phyloP scores from a whole-genome alignment of 2,329 filamentous ascomycete species.

The Fusarium succisae region DNA sequence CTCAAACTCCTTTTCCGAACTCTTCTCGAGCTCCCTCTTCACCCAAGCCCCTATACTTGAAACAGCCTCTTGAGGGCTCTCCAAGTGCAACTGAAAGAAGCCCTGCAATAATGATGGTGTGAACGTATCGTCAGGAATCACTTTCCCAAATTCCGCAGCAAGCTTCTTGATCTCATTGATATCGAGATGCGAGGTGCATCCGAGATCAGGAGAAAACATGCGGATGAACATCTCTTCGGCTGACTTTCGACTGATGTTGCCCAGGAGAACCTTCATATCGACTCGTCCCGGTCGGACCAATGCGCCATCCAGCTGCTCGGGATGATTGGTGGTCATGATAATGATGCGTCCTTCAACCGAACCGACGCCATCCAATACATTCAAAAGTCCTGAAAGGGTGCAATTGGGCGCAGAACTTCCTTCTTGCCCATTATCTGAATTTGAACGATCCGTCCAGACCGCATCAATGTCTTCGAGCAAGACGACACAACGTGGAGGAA shows the following conservation, averaged over 20 bases:
- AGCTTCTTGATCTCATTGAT: conserved; percentile 54
- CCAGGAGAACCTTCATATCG: conserved; percentile 70
- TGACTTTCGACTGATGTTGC: conserved; percentile 55
- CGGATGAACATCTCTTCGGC: conserved; percentile 58
- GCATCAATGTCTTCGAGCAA: conserved; percentile 65
- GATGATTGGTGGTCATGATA: conserved; percentile 78
- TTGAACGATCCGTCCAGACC: conserved; percentile 45
- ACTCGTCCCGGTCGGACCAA: conserved; percentile 73
- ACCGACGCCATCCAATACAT: conserved; percentile 76
- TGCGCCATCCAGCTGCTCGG: conserved; percentile 70
- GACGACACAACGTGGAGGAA: conserved; percentile 63
- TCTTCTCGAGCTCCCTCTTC: conserved; percentile 45
- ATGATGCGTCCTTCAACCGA: conserved; percentile 75
- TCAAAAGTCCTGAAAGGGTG: conserved; percentile 73
- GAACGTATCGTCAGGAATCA: conserved; percentile 58
- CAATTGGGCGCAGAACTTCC: conserved; percentile 39
- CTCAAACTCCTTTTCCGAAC: conserved; percentile 46
- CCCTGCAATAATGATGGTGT: conserved; percentile 62
- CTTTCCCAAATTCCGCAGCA: conserved; percentile 62
- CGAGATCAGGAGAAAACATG: conserved; percentile 54
- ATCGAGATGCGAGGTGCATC: conserved; percentile 36
- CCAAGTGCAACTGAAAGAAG: conserved; percentile 56
- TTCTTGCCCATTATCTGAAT: conserved; percentile 25
- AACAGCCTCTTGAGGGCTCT: conserved; percentile 51
- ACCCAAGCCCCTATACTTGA: conserved; percentile 50